A percentile compares a stretch with the other conserved stretches of the same genome.
Conservation (phyloP, 805 yeast genomes). For the Schwanniomyces yamadae region DNA sequence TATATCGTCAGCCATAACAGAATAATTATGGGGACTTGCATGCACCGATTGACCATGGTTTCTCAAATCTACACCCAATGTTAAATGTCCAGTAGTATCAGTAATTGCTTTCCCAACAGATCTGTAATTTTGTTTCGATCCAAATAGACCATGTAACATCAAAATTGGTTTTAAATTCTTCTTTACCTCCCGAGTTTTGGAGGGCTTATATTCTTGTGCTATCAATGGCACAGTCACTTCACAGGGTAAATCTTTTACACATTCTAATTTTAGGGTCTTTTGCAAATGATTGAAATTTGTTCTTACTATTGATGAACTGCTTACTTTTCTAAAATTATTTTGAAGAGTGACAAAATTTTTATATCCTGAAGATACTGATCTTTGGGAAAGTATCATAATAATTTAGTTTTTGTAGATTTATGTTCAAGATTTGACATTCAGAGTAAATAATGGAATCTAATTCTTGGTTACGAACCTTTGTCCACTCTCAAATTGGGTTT, state of each 20-base stretch:
- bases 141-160: constrained; percentile 57
- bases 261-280: constrained; percentile 1
- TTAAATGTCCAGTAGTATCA: constrained; percentile 26
- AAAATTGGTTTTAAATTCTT: constrained; percentile 32
- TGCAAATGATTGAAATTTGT: constrained; percentile 1
- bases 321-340: not conserved
- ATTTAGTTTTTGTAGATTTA: too few relatives aligned
- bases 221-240: constrained; percentile 8
- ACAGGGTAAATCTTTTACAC: constrained; percentile 3
- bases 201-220: constrained; percentile 10
- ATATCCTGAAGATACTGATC: too few relatives aligned
- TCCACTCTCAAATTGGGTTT: too few relatives aligned
- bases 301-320: not conserved
- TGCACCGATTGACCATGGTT: constrained; percentile 55
- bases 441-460: too few relatives aligned
- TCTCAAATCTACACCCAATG: constrained; percentile 49
- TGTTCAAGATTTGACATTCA: too few relatives aligned
- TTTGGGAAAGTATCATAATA: too few relatives aligned
- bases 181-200: constrained; percentile 5
- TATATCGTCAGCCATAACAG: constrained; percentile 43
- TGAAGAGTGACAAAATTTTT: too few relatives aligned
- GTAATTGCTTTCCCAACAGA: constrained; percentile 37
- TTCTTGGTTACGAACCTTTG: too few relatives aligned
- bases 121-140: constrained; percentile 45
- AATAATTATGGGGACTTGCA: constrained; percentile 46